Percentiles rank a stretch among this genome's conserved stretches.
Conservation (phyloP, 2,329 filamentous ascomycete genomes). For the Aspergillus melleus region DNA sequence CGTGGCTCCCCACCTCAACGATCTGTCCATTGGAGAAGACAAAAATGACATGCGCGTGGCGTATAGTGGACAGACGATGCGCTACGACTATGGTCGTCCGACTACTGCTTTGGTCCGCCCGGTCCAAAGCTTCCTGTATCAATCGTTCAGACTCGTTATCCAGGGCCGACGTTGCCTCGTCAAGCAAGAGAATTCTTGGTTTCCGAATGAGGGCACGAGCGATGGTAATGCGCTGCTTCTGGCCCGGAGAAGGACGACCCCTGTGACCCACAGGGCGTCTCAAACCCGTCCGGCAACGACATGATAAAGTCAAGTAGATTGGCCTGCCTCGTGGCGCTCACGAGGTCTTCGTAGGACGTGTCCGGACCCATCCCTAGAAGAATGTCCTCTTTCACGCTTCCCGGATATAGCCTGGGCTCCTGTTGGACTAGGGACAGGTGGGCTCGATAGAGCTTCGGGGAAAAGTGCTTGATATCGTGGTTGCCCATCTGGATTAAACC, state of each 20-base stretch:
- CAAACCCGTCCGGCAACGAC: conserved; percentile 51
- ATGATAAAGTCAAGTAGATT: conserved; percentile 55
- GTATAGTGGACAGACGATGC: conserved; percentile 74
- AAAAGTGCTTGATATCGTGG: conserved; percentile 26
- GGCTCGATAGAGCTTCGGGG: conserved; percentile 29
- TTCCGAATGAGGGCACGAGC: conserved; percentile 52
- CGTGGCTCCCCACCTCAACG: background rate
- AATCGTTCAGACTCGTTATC: conserved; percentile 66
- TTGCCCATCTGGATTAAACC: conserved; percentile 40
- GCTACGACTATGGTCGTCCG: conserved; percentile 71
- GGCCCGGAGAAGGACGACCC: conserved; percentile 19
- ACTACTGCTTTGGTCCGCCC: conserved; percentile 47
- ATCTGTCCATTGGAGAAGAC: conserved; percentile 54
- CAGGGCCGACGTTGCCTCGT: conserved; percentile 60
- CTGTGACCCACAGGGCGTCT: background rate
- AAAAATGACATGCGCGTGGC: conserved; percentile 75
- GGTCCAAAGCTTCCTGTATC: conserved; percentile 69
- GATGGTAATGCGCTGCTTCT: conserved; percentile 54
- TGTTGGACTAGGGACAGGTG: conserved; percentile 40
- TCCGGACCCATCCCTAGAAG: conserved; percentile 43
- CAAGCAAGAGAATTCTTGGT: conserved; percentile 55
- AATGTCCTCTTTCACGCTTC: conserved; percentile 49
- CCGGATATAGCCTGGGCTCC: conserved; percentile 46
- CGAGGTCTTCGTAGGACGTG: conserved; percentile 40
- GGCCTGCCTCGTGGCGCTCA: conserved; percentile 50